Evolutionary conservation across 129 eudicot genomes (phyloP).

Genomic region (Apium graveolens): DNA sequence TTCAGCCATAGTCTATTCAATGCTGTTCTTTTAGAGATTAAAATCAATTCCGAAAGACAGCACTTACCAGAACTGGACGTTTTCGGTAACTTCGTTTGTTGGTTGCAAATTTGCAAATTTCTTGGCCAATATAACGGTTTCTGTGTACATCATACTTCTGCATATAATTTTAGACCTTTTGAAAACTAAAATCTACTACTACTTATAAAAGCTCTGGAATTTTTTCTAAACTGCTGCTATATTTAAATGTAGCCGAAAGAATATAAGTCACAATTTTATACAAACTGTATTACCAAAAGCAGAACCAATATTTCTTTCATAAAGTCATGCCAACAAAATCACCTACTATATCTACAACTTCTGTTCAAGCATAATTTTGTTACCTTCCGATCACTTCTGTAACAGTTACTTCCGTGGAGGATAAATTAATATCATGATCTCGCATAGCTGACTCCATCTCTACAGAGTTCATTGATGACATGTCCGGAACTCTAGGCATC

Average conservation of each 20-base stretch:
- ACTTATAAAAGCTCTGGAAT: neutral
- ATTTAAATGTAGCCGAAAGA: neutral
- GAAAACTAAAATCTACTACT: neutral
- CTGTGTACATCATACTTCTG: neutral
- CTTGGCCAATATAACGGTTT: neutral
- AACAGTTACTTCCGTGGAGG: slow-evolving; percentile 43
- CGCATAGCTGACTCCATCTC: slow-evolving; percentile 47
- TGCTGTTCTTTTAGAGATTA: neutral
- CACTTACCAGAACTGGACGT: neutral
- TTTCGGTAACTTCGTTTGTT: neutral
- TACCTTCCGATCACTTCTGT: slow-evolving; percentile 34
- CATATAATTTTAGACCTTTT: neutral
- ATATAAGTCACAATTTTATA: neutral
- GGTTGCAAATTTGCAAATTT: neutral
- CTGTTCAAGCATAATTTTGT: slow-evolving; percentile 3
- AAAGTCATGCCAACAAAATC: neutral
- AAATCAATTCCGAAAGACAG: too few species aligned
- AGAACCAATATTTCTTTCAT: neutral
- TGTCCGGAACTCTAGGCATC: slow-evolving; percentile 48
- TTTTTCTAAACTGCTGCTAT: neutral
- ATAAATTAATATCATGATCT: slow-evolving; percentile 28
- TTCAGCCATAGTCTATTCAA: neutral
- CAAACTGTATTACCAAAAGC: neutral
- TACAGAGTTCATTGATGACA: slow-evolving; percentile 39
- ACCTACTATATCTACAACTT: neutral